These are phyloP conservation scores for Cetradonia linearis DNA, from an alignment of 495 filamentous ascomycete species.

Conservation along the genomic window DNA sequence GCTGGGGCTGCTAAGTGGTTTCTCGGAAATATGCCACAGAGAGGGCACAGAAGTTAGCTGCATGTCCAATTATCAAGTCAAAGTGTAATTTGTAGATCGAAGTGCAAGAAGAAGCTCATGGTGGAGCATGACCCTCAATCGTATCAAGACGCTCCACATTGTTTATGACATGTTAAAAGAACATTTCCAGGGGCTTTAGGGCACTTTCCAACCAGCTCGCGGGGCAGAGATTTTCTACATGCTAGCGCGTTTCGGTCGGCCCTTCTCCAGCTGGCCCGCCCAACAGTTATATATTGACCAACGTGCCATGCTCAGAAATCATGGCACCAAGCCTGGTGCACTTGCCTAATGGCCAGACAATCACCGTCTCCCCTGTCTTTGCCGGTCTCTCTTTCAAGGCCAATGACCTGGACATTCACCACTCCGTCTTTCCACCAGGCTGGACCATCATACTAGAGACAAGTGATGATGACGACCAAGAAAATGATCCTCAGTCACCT, in stretches of 20 bases:
- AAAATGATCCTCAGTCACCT: constrained; percentile 21
- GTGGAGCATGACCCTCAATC: too few species aligned
- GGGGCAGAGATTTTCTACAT: too few species aligned
- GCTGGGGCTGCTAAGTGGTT: too few species aligned
- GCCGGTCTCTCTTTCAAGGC: constrained; percentile 81
- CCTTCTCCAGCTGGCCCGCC: background rate
- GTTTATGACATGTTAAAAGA: too few species aligned
- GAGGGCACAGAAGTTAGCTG: too few species aligned
- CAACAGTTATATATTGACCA: background rate
- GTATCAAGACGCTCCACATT: too few species aligned
- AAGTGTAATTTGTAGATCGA: too few species aligned
- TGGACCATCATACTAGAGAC: constrained; percentile 81
- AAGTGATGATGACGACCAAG: constrained; percentile 42
- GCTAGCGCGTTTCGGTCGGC: constrained; percentile 4
- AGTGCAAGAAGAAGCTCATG: too few species aligned
- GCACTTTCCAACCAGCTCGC: background rate
- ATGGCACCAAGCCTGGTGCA: constrained; percentile 33
- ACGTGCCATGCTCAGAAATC: constrained; percentile 3
- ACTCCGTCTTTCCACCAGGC: constrained; percentile 65
- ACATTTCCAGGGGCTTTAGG: background rate
- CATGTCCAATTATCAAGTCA: too few species aligned
- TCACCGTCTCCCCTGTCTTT: constrained; percentile 74
- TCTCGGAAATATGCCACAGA: too few species aligned
- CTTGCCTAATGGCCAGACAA: constrained; percentile 77
- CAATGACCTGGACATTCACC: constrained; percentile 57